Evolutionary conservation across 2,329 filamentous ascomycete genomes (phyloP), one percentile per base, ranked within the genome.

Genomic region (Eutypa lata): DNA sequence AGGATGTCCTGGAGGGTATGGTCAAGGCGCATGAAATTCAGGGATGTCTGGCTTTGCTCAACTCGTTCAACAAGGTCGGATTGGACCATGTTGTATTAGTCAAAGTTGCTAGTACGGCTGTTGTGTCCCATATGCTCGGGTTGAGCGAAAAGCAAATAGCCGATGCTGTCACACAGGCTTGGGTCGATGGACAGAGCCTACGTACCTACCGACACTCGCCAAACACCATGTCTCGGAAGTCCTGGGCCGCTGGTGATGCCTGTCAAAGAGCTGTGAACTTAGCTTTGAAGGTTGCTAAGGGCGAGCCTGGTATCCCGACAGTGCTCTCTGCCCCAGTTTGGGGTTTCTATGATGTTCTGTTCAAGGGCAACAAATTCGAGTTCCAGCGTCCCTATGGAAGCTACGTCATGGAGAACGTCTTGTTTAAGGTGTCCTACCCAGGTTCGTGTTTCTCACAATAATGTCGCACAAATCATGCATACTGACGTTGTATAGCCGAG

Each of bases 391-490:
- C 88, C 54, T 99, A 99, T 70, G 93, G 92, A 70, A 96, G 89
- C 80, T 99, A 99, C 74, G 94, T 99, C 62, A 99, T 99, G 94
- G 94, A 99, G 85, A 99, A 97, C 69, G 91, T 99, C 56, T 86
- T 99, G 59, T 99, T 99, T 88, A 99, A 99, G 84, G 94, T 99
- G 56, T 99, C 94, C 45, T 97, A 97, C 73, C 93, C 93, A 68
- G 89, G 89, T 91, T 79, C 71, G 82, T 71, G 37, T 11, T 31
- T 11, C 21, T 18, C 18, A 10, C 48, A 24, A 51, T 6, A 14
- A 16, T 38, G n/a, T 14, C 16, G 6, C 35, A 38, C 13, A 38
- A 14, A 6, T 14, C 4, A 16, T 38, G 48, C 22, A 28, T 33
- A 26, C 35, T 47, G 28, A 33, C 26, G 1, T 21, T 47, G 43